Base-by-base conservation (phyloP, 2,329 filamentous ascomycete species). In the Penicillium sp. region DNA sequence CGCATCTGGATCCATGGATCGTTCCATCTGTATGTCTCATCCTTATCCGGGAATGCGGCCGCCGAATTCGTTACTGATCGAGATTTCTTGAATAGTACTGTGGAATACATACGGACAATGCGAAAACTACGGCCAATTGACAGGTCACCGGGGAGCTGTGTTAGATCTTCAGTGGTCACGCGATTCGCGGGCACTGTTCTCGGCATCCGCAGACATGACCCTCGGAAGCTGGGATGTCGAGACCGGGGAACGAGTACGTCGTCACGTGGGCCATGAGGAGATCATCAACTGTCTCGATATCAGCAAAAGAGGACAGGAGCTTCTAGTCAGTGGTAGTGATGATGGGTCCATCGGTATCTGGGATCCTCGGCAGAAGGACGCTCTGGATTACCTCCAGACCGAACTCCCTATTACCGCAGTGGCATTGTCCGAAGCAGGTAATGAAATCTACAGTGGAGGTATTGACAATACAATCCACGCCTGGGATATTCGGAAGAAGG, bases 381-480 rank as follows among this genome's bases (percentile, higher is more conserved):
- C 92, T 0, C 85, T 89, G 56, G 90, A 95, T 69, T 92, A 93
- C 67, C 89, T 97, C 62, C 86, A 93, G 71, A 96, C 93, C 0
- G 89, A 94, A 60, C 96, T 95, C 60, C 94, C 94, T 1, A 86
- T 99, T 56, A 97, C 94, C 2, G 90, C 93, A 0, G 86, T 97
- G 6, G 91, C 92, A 17, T 81, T 97, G n/a, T 89, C 93, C 0
- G 92, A 96, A 73, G 92, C 93, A 2, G 94, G 94, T 19, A 96
- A 96, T 73, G 94, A 97, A 77, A 86, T 99, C 27, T 99, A 94
- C 75, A 89, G 90, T 7, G 93, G 93, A 47, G 90, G 93, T 23
- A 97, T 99, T 66, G 94, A 97, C 78, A 97, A 97, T 71, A 92
- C 95, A 67, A 96, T 99, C 73, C 91, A 93, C 68, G 93, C 96